Percentiles rank a stretch among this genome's conserved stretches.
Evolutionary conservation across 768 basidiomycete genomes (phyloP).

Genomic region (Trametes elegans): DNA sequence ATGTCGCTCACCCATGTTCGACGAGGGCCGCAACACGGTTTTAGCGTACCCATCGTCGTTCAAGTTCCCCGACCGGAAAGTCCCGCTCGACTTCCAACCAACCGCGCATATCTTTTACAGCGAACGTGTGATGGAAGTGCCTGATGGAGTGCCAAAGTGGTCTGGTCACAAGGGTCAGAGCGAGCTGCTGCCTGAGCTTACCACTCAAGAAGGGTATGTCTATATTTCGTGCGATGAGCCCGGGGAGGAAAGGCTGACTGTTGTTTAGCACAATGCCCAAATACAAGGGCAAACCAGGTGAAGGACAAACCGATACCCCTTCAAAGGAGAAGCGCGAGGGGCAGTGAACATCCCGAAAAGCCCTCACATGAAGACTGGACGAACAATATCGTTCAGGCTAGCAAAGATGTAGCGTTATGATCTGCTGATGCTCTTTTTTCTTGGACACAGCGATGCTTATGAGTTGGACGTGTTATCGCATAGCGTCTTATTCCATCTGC

Average conservation of each 20-base stretch:
- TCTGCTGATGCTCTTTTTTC: no score
- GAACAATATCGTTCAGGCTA: not conserved
- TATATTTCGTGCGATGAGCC: not conserved
- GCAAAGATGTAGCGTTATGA: not conserved
- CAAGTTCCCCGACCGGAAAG: constrained; percentile 27
- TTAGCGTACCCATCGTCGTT: constrained; percentile 32
- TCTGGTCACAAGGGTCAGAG: constrained; percentile 30
- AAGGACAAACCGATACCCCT: not conserved
- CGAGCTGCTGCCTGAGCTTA: constrained; percentile 27
- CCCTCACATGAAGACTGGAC: not conserved
- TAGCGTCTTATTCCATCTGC: no score
- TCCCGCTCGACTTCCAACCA: constrained; percentile 30
- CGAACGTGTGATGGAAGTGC: constrained; percentile 30
- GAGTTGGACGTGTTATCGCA: no score
- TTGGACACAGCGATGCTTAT: no score
- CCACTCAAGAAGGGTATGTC: constrained; percentile 25
- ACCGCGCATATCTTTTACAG: constrained; percentile 32
- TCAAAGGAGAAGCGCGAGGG: not conserved
- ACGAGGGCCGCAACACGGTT: constrained; percentile 33
- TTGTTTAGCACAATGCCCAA: constrained; percentile 22
- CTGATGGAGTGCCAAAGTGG: constrained; percentile 32
- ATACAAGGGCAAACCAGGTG: constrained; percentile 29
- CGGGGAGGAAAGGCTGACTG: not conserved
- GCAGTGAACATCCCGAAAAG: no score
- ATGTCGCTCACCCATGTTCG: constrained; percentile 33